These are phyloP conservation scores for Fistulinella cinereoalba DNA, from an alignment of 1,284 basidiomycete species.

Conservation along the genomic window DNA sequence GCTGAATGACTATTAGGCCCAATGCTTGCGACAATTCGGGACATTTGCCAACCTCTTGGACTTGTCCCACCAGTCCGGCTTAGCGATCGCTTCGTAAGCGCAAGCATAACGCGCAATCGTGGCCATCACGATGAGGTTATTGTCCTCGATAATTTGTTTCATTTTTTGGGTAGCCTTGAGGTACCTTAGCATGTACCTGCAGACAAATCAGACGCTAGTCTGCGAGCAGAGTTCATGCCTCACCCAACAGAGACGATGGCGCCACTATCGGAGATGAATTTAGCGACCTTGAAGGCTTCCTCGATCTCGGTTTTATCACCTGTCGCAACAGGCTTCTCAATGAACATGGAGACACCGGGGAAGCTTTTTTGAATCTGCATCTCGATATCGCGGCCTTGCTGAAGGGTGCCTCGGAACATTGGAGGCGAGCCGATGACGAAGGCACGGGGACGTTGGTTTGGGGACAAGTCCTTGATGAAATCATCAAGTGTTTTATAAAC, in stretches of 20 bases:
- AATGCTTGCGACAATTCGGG: neutral
- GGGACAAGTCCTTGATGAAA: slow-evolving; percentile 70
- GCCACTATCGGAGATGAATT: slow-evolving; percentile 62
- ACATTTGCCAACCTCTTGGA: slow-evolving; percentile 67
- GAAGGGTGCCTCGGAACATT: slow-evolving; percentile 83
- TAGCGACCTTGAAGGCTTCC: slow-evolving; percentile 65
- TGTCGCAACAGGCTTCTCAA: slow-evolving; percentile 94
- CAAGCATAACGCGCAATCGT: slow-evolving; percentile 95
- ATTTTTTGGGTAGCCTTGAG: slow-evolving; percentile 95
- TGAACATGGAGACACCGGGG: slow-evolving; percentile 88
- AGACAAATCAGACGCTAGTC: slow-evolving; percentile 6
- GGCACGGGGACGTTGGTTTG: slow-evolving; percentile 61
- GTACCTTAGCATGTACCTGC: slow-evolving; percentile 88
- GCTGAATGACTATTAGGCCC: slow-evolving; percentile 36
- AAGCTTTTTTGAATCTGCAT: slow-evolving; percentile 86
- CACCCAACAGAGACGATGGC: slow-evolving; percentile 91
- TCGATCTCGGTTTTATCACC: slow-evolving; percentile 71
- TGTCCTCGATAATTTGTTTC: slow-evolving; percentile 95
- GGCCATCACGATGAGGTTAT: slow-evolving; percentile 95
- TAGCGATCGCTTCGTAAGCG: slow-evolving; percentile 88
- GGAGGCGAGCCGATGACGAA: slow-evolving; percentile 92
- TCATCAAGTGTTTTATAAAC: slow-evolving; percentile 89
- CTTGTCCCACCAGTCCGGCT: slow-evolving; percentile 99
- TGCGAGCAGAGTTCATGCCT: slow-evolving; percentile 8
- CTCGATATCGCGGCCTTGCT: slow-evolving; percentile 85